Conservation (phyloP, 768 basidiomycete genomes). For the Trametes cingulata region DNA sequence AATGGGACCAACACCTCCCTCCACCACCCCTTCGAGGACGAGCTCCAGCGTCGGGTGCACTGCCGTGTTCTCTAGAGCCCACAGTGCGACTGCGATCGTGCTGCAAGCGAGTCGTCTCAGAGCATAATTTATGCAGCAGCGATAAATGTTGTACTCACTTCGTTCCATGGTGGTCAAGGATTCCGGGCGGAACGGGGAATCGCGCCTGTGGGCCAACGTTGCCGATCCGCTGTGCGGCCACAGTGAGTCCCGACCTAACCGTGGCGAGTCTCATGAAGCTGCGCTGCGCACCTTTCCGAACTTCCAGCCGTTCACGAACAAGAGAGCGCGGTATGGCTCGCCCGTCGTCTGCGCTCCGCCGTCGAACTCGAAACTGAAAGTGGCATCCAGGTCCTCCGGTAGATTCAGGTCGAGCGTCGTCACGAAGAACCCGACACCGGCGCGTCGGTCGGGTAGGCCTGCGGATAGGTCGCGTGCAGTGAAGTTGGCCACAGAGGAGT, state of each 20-base stretch:
- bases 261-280: background rate
- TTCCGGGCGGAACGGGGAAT: constrained; percentile 85
- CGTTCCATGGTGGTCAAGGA: constrained; percentile 66
- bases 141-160: constrained; percentile 50
- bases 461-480: constrained; percentile 49
- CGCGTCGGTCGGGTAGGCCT: constrained; percentile 57
- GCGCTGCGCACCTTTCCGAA: constrained; percentile 68
- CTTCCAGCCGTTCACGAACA: constrained; percentile 89
- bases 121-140: no score
- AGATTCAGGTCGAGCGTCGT: constrained; percentile 68
- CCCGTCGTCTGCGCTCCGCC: constrained; percentile 36
- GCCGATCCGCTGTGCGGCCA: constrained; percentile 26
- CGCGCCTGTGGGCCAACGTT: constrained; percentile 61
- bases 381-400: constrained; percentile 57
- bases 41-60: constrained; percentile 56
- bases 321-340: constrained; percentile 66
- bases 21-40: constrained; percentile 55
- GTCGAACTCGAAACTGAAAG: constrained; percentile 72
- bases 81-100: constrained; percentile 57
- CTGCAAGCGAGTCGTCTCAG: background rate
- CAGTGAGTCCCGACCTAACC: background rate
- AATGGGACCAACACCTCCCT: constrained; percentile 63
- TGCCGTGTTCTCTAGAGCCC: constrained; percentile 55
- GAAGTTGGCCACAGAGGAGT: constrained; percentile 51
- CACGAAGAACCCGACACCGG: constrained; percentile 82